Base-by-base conservation (phyloP, 2,329 filamentous ascomycete genomes). In the Colletotrichum sansevieriae region DNA sequence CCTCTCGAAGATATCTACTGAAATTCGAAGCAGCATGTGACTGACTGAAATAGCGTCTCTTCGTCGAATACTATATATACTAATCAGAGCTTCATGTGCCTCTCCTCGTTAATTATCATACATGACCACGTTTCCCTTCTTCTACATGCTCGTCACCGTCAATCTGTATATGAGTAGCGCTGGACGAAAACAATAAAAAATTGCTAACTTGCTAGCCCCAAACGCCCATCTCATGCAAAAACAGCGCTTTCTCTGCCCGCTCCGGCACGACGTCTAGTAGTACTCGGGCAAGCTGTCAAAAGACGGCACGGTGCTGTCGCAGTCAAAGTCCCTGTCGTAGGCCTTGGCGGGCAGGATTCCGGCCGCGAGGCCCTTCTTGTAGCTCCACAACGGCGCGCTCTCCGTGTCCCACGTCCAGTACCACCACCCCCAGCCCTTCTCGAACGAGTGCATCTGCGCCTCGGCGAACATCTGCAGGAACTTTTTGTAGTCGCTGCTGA, bases 381-480 rank as follows among this genome's bases (percentile, higher is more conserved):
- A 97, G 78, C 94, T 97, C 96, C 96, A 99, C 81, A 98, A 94
- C 68, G 90, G 85, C 56, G 92, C 90, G 72, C 81, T 85, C 83
- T 98, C 95, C 35, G 95, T 97, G 81, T 94, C 89, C 95, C 96
- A 97, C 39, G 95, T 98, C 96, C 96, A 99, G 82, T 99, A 99
- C 82, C 97, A 98, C 96, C 96, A 99, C 56, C 96, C 96, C 91
- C 92, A 96, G 6, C 93, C 94, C 71, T 91, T 90, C 80, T 98
- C 95, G 76, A 98, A 99, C 68, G 91, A 93, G 74, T 91, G 86
- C 93, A 99, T 99, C 83, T 99, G 96, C 62, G 95, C 96, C 80
- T 97, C 91, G 6, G 96, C 96, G 81, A 98, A 98, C 80, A 92
- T 93, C 72, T 88, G 87, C 71, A 99, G 83, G 80, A 95, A 98